A percentile compares a stretch with the other conserved stretches of the same genome.
phyloP scores from a whole-genome alignment of 805 yeast genomes.

The Candida manassasensis region DNA sequence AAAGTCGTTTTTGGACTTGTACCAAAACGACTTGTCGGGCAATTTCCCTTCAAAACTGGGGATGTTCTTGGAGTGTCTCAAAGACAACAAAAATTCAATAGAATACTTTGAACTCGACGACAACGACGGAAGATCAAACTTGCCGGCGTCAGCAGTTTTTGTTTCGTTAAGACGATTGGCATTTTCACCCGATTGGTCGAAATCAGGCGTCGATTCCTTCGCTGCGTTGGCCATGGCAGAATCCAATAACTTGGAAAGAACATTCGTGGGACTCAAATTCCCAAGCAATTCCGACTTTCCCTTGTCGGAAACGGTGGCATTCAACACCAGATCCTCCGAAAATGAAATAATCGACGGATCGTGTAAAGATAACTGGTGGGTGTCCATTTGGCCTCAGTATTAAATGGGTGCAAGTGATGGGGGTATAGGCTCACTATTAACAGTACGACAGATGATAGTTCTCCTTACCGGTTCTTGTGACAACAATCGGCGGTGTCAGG shows the following conservation, averaged over 20 bases:
- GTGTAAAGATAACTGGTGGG: constrained; percentile 1
- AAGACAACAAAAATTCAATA: constrained; percentile 23
- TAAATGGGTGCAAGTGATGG: too few relatives aligned
- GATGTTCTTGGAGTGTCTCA: constrained; percentile 34
- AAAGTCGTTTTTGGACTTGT: constrained; percentile 17
- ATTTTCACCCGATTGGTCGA: constrained; percentile 10
- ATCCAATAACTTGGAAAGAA: constrained; percentile 38
- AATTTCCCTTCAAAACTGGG: constrained; percentile 27
- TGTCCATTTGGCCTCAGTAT: constrained; percentile 1
- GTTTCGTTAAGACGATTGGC: constrained; percentile 6
- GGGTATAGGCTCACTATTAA: neutral
- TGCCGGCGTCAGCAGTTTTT: too few relatives aligned
- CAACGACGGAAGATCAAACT: too few relatives aligned
- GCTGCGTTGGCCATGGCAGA: constrained; percentile 47
- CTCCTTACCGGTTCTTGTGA: too few relatives aligned
- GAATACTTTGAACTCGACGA: constrained; percentile 15
- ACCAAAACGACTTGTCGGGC: constrained; percentile 49
- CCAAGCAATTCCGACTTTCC: constrained; percentile 2
- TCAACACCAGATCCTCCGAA: constrained; percentile 2
- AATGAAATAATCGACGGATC: constrained; percentile 30
- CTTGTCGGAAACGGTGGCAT: constrained; percentile 2
- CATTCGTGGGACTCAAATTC: constrained; percentile 28
- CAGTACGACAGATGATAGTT: neutral
- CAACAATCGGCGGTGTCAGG: too few relatives aligned
- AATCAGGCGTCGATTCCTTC: constrained; percentile 37